phyloP scores from a whole-genome alignment of 208 protist species.

The Borovskyia barvae region DNA sequence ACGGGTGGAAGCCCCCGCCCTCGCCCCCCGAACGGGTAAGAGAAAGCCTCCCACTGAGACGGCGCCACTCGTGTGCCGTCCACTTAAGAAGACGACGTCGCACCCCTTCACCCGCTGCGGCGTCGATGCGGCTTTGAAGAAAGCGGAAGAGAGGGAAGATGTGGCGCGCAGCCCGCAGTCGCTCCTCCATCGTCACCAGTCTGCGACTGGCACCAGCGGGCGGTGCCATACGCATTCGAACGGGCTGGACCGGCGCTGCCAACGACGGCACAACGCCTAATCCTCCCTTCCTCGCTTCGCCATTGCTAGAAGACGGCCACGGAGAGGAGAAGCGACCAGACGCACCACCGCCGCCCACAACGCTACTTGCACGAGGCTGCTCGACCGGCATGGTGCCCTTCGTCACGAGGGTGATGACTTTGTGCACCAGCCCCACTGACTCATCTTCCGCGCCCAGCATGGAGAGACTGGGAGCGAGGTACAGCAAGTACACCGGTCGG shows the following conservation, averaged over 20 bases:
- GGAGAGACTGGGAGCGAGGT: conserved; percentile 66
- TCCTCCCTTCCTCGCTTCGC: neutral
- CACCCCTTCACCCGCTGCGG: conserved; percentile 44
- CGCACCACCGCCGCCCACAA: neutral
- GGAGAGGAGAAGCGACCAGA: neutral
- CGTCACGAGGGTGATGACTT: conserved; percentile 62
- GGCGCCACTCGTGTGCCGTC: conserved; percentile 51
- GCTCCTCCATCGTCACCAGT: conserved; percentile 51
- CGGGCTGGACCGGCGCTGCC: conserved; percentile 17
- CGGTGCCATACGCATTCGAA: conserved; percentile 70
- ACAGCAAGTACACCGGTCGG: conserved; percentile 55
- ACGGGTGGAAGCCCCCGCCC: neutral
- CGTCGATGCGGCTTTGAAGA: conserved; percentile 37
- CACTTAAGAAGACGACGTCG: conserved; percentile 72
- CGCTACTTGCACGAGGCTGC: conserved; percentile 22
- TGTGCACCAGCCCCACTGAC: conserved; percentile 64
- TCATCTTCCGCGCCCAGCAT: conserved; percentile 60
- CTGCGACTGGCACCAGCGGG: conserved; percentile 29
- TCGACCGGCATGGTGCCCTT: conserved; percentile 66
- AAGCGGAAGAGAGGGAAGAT: conserved; percentile 69
- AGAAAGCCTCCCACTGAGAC: neutral
- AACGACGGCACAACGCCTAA: neutral
- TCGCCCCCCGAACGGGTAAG: neutral
- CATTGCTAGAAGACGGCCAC: neutral
- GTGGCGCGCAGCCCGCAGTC: conserved; percentile 52